Conservation (phyloP, 148 eudicot species). For the Cornus controversa region DNA sequence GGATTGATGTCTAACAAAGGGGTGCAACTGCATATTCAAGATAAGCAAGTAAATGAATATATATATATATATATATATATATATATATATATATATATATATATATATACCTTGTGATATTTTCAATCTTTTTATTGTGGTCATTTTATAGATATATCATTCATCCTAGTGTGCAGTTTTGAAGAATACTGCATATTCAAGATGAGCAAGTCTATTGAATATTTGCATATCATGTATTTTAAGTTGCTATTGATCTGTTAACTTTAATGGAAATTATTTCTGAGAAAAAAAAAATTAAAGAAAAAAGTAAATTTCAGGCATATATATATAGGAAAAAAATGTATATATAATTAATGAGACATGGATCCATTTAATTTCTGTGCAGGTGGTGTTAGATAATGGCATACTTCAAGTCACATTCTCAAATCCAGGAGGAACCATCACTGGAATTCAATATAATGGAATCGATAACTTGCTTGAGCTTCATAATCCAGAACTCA, state of each 20-base stretch:
- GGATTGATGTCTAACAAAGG: not conserved
- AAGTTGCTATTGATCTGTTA: too few species aligned
- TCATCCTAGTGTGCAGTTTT: not conserved
- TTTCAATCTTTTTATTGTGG: not conserved
- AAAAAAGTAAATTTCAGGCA: too few species aligned
- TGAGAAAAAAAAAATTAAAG: too few species aligned
- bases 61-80: not conserved
- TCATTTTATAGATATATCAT: not conserved
- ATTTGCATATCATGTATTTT: too few species aligned
- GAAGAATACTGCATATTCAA: too few species aligned
- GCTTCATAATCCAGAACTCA: conserved; percentile 33
- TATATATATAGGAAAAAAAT: too few species aligned
- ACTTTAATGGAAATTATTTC: too few species aligned
- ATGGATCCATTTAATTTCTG: not conserved
- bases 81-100: not conserved
- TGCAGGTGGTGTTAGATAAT: conserved; percentile 50
- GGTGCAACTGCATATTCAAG: not conserved
- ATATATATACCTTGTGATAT: not conserved
- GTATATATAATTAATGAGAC: too few species aligned
- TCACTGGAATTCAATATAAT: conserved; percentile 50
- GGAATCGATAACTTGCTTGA: conserved; percentile 67
- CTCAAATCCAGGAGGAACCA: conserved; percentile 58
- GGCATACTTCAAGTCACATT: conserved; percentile 55
- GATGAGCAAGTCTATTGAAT: too few species aligned
- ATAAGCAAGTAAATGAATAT: not conserved